Percentiles rank a stretch among this genome's conserved stretches.
These are phyloP conservation scores for Plectosphaerella sp. DNA, from an alignment of 2,329 filamentous ascomycete genomes.

Conservation along the genomic window DNA sequence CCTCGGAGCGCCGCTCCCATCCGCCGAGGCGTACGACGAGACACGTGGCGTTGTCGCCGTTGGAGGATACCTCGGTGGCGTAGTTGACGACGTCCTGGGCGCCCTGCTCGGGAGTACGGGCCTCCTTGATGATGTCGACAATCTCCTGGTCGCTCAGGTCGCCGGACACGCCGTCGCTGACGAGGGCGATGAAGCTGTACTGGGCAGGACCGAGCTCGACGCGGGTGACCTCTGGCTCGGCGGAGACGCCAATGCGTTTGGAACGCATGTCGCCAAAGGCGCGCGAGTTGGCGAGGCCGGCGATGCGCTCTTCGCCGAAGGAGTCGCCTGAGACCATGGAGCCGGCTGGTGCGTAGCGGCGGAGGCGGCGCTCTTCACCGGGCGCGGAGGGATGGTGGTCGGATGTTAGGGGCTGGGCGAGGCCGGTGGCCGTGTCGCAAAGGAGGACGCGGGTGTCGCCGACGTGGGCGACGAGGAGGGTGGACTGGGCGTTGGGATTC, in stretches of 20 bases:
- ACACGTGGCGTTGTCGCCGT: conserved; percentile 66
- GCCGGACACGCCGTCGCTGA: conserved; percentile 85
- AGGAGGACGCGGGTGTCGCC: conserved; percentile 90
- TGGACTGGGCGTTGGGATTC: conserved; percentile 83
- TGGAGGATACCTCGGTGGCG: conserved; percentile 74
- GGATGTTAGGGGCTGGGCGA: conserved; percentile 75
- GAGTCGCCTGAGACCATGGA: conserved; percentile 83
- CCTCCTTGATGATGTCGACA: conserved; percentile 92
- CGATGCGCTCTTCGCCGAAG: conserved; percentile 95
- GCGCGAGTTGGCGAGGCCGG: conserved; percentile 87
- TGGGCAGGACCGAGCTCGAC: conserved; percentile 78
- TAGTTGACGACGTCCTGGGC: conserved; percentile 76
- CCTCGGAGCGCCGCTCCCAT: conserved; percentile 72
- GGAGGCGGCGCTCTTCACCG: conserved; percentile 74
- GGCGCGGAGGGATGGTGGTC: conserved; percentile 93
- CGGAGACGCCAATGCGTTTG: conserved; percentile 90
- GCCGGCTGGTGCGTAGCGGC: conserved; percentile 71
- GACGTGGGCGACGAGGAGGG: conserved; percentile 82
- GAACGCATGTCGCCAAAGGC: conserved; percentile 89
- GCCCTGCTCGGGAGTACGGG: conserved; percentile 82
- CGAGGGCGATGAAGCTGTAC: conserved; percentile 83
- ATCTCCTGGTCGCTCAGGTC: conserved; percentile 90
- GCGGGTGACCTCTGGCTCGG: conserved; percentile 83
- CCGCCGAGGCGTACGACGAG: conserved; percentile 63
- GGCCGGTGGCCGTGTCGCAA: conserved; percentile 79